Evolutionary conservation across 768 basidiomycete genomes (phyloP), one percentile per base, ranked within the genome.

Genomic region (Terana coerulea): DNA sequence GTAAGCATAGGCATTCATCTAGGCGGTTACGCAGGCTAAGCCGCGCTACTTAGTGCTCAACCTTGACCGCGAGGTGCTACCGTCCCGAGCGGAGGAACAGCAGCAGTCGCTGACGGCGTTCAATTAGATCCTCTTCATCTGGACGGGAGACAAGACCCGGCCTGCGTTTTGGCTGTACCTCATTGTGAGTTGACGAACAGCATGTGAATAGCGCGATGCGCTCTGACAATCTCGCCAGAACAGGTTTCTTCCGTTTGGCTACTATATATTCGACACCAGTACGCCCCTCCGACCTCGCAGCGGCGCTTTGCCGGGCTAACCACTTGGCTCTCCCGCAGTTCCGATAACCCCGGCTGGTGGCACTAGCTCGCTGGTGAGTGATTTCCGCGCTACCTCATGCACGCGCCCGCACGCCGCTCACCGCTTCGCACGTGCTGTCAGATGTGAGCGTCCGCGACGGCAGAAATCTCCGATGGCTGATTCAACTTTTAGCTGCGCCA

Each of bases 211-310:
- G n/a, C 46, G 1, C n/a, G 19, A 14, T 25, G 3, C 10, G 21
- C n/a, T 33, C 37, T 39, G 17, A 8, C 33, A 17, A 47, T 19
- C 31, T 11, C n/a, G 11, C 2, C 37, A 57, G 56, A 57, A 57
- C 33, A 29, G 56, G 12, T 50, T 49, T 21, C 51, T 54, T 36
- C 33, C 52, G 3, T 50, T 57, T 4, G 12, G 26, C 2, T 57
- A 47, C 24, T 48, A 49, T 17, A 42, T 57, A 5, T 57, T 31
- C 14, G 56, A 57, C 28, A 53, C 47, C 19, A 51, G 56, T 57
- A 36, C 8, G 52, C 43, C 1, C 19, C n/a, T 11, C 4, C n/a
- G 3, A n/a, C 17, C 17, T 4, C 19, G 14, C 19, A 5, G 2
- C 22, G 2, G 14, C 14, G 28, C 28, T 33, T 33, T 17, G 14